Base-by-base conservation (phyloP, 1,284 basidiomycete species). In the Polyporus tsugae region DNA sequence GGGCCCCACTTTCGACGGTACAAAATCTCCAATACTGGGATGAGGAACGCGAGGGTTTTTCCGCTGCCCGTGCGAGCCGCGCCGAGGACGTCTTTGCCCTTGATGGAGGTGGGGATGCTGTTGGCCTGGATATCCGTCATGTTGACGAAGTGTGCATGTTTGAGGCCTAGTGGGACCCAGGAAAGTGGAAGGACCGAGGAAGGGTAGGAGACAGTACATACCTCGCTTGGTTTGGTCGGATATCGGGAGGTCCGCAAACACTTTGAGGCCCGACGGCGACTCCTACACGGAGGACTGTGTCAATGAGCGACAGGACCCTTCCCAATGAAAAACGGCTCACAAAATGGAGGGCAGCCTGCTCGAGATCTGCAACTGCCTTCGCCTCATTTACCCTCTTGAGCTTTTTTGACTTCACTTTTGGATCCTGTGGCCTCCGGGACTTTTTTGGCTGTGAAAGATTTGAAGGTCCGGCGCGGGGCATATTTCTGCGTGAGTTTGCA, bases 51-150 rank as follows among this genome's bases (percentile, higher is more conserved):
- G 25, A 95, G 85, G 4, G 94, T 95, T 81, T 95, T 95, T 22
- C 94, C 94, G 38, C 91, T 93, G 1, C 94, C 94, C 1, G 94
- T 95, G 19, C 89, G 84, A 4, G 94, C 94, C 0, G 93, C 90
- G 6, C 91, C 94, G 3, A 95, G 85, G 6, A 95, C 85, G 72
- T 94, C 92, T 55, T 86, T 86, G 6, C 88, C 89, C 73, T 88
- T 89, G 4, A 94, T 78, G 0, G 91, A 86, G 4, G 88, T 78
- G 1, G 90, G 91, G 41, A 93, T 82, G 36, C 91, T 87, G 41
- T 86, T 83, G 4, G 85, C 80, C 77, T 94, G 92, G 59, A 94
- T 96, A 67, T 95, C 93, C 0, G 96, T 98, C 86, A 96, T 94
- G 29, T 92, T 86, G 29, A 55, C 52, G 76, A 96, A 98, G 77